Conservation (phyloP, 2,329 filamentous ascomycete genomes). For the Berkeleyomyces rouxiae region DNA sequence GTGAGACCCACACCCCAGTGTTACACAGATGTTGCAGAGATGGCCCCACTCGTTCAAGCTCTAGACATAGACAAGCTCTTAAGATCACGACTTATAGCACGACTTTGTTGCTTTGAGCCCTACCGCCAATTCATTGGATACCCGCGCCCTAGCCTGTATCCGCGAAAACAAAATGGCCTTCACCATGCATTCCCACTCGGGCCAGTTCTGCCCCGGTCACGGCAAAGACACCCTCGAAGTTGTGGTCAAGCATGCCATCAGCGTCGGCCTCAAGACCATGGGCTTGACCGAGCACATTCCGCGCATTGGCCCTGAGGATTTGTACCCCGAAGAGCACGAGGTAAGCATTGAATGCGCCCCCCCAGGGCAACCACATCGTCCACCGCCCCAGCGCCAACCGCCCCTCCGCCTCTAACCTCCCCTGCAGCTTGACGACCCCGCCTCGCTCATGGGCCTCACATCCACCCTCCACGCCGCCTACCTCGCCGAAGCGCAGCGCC, state of each 20-base stretch:
- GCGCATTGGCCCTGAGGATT: constrained; percentile 51
- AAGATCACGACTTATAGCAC: background rate
- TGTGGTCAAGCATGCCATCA: constrained; percentile 63
- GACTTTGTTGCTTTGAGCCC: background rate
- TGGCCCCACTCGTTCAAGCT: background rate
- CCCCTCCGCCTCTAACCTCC: constrained; percentile 1
- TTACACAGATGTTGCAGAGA: background rate
- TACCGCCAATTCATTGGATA: background rate
- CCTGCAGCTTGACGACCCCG: constrained; percentile 31
- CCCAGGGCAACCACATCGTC: too few species aligned
- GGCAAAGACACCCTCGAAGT: constrained; percentile 73
- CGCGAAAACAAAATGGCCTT: constrained; percentile 56
- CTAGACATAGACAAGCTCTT: background rate
- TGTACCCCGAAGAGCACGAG: constrained; percentile 69
- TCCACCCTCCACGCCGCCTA: constrained; percentile 50
- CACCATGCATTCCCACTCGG: constrained; percentile 95
- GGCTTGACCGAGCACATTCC: constrained; percentile 94
- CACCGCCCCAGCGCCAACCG: background rate
- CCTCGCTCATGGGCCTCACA: constrained; percentile 32
- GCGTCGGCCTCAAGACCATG: constrained; percentile 63
- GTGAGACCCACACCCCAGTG: background rate
- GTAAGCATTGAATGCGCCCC: background rate
- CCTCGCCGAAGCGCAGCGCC: constrained; percentile 54
- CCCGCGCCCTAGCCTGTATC: background rate
- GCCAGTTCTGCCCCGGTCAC: constrained; percentile 87